Conservation (phyloP, 108 stramenopile genomes). For the Nitzschia sp. region DNA sequence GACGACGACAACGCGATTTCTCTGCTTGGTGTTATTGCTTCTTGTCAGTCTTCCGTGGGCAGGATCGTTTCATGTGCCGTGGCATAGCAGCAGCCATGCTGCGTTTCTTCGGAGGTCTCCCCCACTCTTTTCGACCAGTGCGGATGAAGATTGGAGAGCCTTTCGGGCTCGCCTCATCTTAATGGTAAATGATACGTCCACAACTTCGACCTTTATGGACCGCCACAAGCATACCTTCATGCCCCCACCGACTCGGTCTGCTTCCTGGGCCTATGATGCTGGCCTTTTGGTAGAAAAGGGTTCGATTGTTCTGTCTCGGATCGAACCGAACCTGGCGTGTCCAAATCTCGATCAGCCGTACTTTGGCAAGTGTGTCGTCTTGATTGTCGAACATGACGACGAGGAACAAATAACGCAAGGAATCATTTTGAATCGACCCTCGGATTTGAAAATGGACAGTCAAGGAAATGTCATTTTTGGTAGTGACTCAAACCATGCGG, state of each 20-base stretch:
- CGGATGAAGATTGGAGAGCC: slow-evolving; percentile 64
- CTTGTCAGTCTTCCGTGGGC: background rate
- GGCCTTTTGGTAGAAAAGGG: slow-evolving; percentile 59
- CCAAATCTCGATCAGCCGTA: slow-evolving; percentile 47
- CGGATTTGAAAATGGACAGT: slow-evolving; percentile 32
- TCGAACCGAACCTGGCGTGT: slow-evolving; percentile 44
- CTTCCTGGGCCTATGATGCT: slow-evolving; percentile 61
- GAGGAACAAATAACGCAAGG: slow-evolving; percentile 58
- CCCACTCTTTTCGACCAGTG: slow-evolving; percentile 1
- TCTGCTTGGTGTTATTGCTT: background rate
- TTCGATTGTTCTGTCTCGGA: slow-evolving; percentile 52
- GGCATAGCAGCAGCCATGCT: background rate
- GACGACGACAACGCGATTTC: no score
- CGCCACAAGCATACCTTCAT: background rate
- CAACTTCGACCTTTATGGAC: background rate
- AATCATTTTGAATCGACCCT: slow-evolving; percentile 56
- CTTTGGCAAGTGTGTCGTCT: slow-evolving; percentile 65
- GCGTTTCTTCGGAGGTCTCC: background rate
- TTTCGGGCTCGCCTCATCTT: slow-evolving; percentile 63
- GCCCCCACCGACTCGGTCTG: background rate
- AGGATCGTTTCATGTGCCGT: background rate
- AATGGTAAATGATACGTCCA: background rate
- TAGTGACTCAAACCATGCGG: slow-evolving; percentile 38
- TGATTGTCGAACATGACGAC: slow-evolving; percentile 50
- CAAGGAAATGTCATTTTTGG: slow-evolving; percentile 45